Evolutionary conservation across 352 stramenopile species (phyloP), one percentile per base, ranked within the genome.

Genomic region (Globisporangium megalacanthum): DNA sequence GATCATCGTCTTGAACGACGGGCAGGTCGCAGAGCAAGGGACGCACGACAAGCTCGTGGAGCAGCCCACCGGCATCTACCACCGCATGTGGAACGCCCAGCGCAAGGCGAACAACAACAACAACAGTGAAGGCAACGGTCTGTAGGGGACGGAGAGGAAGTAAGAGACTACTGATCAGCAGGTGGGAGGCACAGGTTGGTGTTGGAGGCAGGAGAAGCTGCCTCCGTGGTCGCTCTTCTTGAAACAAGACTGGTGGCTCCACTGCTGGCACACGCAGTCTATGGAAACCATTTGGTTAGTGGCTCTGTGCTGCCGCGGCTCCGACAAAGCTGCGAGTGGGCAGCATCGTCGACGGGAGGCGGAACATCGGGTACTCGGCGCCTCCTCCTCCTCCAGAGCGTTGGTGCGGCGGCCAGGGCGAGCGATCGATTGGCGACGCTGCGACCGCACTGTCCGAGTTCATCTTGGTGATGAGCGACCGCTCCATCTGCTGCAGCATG

Each of bases 1-100:
- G 66, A 98, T 98, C 61, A 76, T 98, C 36, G 93, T 98, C 15
- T 77, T 98, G 54, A 82, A 88, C 15, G 63, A 96, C 41, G 94
- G 94, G 0, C 60, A 66, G 31, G 72, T 98, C 29, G 79, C 86
- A 1, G 94, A 98, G 64, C 64, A 77, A 39, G 96, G 96, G 25
- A 97, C 77, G 10, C 95, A 98, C 61, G 83, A 96, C 29, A 80
- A 97, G 35, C 72, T 99, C 35, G 60, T 98, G 44, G 64, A 62
- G 35, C 60, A 75, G 15, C 50, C 56, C 14, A 50, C 72, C 17
- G 90, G 89, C 33, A 80, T 94, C 52, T 97, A 97, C 70, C 62
- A 74, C 20, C 56, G 68, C 25, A 86, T 96, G 76, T 93, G 86
- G 79, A 72, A 77, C 44, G 73, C 75, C 19, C 86, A 97, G 68